Evolutionary conservation across 2,329 filamentous ascomycete species (phyloP).

Genomic region (Juglanconis juglandina): DNA sequence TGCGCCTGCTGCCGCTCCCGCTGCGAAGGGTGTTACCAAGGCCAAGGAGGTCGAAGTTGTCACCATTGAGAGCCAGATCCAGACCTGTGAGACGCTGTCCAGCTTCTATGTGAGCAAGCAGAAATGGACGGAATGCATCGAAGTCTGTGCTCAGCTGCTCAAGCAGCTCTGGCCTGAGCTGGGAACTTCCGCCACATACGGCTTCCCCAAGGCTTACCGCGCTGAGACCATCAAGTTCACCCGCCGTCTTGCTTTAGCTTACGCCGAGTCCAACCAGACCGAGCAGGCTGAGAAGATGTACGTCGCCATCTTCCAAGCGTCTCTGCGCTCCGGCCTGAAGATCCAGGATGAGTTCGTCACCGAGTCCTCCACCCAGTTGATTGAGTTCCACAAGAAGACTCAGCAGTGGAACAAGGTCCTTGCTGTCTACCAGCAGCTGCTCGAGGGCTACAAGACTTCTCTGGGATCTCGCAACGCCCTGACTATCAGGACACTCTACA

Average conservation of each 20-base stretch:
- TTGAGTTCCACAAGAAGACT: constrained; percentile 20
- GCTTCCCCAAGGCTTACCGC: constrained; percentile 19
- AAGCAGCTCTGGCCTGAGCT: constrained; percentile 20
- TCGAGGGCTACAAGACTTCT: constrained; percentile 19
- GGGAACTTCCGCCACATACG: constrained; percentile 15
- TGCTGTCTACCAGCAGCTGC: constrained; percentile 20
- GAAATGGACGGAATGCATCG: constrained; percentile 17
- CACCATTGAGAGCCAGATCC: constrained; percentile 18
- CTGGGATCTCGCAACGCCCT: constrained; percentile 19
- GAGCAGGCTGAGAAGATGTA: constrained; percentile 22
- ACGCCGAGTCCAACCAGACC: constrained; percentile 21
- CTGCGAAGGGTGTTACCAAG: constrained; percentile 6
- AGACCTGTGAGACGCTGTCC: constrained; percentile 18
- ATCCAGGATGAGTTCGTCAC: constrained; percentile 21
- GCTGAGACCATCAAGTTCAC: constrained; percentile 17
- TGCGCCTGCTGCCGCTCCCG: constrained; percentile 1
- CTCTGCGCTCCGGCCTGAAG: constrained; percentile 20
- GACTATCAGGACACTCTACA: constrained; percentile 20
- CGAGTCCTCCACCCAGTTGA: constrained; percentile 18
- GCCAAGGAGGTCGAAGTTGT: constrained; percentile 15
- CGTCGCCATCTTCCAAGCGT: constrained; percentile 21
- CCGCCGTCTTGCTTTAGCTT: constrained; percentile 17
- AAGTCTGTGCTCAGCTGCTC: constrained; percentile 18
- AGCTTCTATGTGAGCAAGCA: constrained; percentile 18
- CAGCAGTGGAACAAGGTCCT: constrained; percentile 21